Conservation (phyloP, 179 eudicot species). For the Corrigiola litoralis region DNA sequence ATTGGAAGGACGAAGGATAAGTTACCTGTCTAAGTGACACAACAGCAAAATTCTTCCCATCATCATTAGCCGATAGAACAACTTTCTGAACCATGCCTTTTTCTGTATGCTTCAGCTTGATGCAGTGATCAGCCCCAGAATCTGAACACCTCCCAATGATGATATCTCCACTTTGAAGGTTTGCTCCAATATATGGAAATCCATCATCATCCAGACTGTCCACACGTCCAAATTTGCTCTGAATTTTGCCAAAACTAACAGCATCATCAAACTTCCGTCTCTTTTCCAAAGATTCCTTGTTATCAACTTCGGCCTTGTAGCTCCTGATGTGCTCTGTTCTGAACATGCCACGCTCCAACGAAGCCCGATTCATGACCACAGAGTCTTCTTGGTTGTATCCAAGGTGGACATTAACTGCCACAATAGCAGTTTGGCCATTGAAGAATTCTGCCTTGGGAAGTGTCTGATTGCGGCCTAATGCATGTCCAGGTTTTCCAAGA, state of each 20-base stretch:
- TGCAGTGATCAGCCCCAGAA: conserved; percentile 81
- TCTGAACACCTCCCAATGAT: conserved; percentile 76
- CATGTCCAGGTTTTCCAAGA: conserved; percentile 58
- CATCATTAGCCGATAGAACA: conserved; percentile 88
- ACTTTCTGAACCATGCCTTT: conserved; percentile 97
- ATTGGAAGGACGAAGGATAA: no score
- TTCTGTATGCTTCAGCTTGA: conserved; percentile 90
- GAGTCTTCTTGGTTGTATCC: conserved; percentile 99
- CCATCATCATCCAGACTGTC: conserved; percentile 98
- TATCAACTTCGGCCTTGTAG: conserved; percentile 87
- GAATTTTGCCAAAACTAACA: conserved; percentile 75
- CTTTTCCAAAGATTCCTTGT: conserved; percentile 56
- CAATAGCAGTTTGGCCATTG: conserved; percentile 95
- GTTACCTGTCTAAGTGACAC: conserved; percentile 91
- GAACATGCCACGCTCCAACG: conserved; percentile 95
- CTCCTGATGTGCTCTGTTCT: conserved; percentile 87
- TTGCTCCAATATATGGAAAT: conserved; percentile 84
- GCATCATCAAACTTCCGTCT: conserved; percentile 57
- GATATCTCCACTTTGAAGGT: conserved; percentile 80
- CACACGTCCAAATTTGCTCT: conserved; percentile 83
- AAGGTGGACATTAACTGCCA: conserved; percentile 89
- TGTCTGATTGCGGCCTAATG: conserved; percentile 38
- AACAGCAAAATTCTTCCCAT: conserved; percentile 86
- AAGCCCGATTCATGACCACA: conserved; percentile 84
- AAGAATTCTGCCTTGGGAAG: conserved; percentile 64